These are phyloP conservation scores for Berberis thunbergii DNA, from an alignment of 164 flowering plant species.

Conservation along the genomic window DNA sequence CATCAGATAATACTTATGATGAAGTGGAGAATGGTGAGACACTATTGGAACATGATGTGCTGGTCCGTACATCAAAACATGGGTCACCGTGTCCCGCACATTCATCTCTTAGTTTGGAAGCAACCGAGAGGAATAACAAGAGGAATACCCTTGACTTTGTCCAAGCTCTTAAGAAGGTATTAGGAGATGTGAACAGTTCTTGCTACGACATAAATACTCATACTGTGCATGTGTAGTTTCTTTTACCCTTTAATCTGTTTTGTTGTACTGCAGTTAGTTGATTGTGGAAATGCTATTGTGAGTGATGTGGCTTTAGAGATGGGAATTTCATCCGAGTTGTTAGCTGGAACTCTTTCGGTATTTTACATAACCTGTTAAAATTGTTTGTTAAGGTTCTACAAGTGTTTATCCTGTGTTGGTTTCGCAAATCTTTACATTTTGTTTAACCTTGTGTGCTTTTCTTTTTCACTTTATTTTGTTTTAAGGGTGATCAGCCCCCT, in stretches of 20 bases:
- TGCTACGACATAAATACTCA: neutral
- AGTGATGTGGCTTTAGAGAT: conserved; percentile 66
- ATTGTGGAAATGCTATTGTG: conserved; percentile 53
- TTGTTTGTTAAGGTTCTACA: neutral
- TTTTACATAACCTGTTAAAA: conserved; percentile 4
- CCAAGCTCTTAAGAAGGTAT: conserved; percentile 60
- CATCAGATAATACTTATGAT: conserved; percentile 17
- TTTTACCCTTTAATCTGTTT: conserved; percentile 2
- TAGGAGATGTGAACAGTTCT: neutral
- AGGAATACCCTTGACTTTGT: conserved; percentile 31
- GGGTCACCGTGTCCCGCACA: conserved; percentile 20
- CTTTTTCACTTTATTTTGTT: conserved; percentile 2
- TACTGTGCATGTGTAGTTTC: neutral
- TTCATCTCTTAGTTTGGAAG: conserved; percentile 12
- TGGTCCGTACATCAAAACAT: conserved; percentile 14
- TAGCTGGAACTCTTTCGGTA: conserved; percentile 52
- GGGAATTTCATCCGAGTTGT: conserved; percentile 50
- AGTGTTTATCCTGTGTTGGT: neutral
- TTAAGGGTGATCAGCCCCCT: conserved; percentile 38
- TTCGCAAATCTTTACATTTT: neutral
- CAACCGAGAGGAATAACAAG: conserved; percentile 2
- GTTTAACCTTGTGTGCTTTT: neutral
- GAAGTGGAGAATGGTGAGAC: conserved; percentile 18
- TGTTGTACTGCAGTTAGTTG: conserved; percentile 47
- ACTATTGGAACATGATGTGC: conserved; percentile 13